These are phyloP conservation scores for Gonapodya prolifera DNA, from an alignment of 192 early-diverging fungal genomes.

Conservation along the genomic window DNA sequence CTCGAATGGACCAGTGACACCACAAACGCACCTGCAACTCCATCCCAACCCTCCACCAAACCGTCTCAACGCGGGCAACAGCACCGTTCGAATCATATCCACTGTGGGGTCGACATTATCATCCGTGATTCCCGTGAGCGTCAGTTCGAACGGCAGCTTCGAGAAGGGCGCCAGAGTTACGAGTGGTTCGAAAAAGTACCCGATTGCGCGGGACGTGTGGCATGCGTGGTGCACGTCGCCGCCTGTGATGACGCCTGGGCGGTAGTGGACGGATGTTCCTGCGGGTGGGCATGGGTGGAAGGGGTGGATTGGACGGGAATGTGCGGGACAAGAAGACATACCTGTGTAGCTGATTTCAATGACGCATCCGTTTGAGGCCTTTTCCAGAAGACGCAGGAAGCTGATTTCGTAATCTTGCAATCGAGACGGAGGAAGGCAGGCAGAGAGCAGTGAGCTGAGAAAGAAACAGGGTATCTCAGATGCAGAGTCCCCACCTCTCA, in stretches of 20 bases:
- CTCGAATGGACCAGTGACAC: too few species aligned
- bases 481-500: conserved; percentile 43
- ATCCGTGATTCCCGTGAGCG: conserved; percentile 81
- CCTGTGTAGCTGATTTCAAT: conserved; percentile 93
- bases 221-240: conserved; percentile 81
- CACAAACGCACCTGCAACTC: too few species aligned
- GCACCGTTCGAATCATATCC: conserved; percentile 82
- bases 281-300: too few species aligned
- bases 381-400: conserved; percentile 83
- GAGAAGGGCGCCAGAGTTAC: conserved; percentile 86
- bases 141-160: conserved; percentile 72
- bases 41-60: too few species aligned
- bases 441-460: conserved; percentile 10
- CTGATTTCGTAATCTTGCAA: conserved; percentile 75
- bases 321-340: conserved; percentile 6
- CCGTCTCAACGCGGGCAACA: conserved; percentile 64
- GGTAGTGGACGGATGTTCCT: conserved; percentile 71
- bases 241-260: conserved; percentile 81
- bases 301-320: not conserved
- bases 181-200: conserved; percentile 87
- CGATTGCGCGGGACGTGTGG: conserved; percentile 69
- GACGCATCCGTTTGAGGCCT: conserved; percentile 79
- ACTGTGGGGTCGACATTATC: conserved; percentile 85
- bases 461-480: not conserved
- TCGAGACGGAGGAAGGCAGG: conserved; percentile 5